These are phyloP conservation scores for Torrubiellomyces zombiae DNA, from an alignment of 2,329 filamentous ascomycete species.

Conservation along the genomic window DNA sequence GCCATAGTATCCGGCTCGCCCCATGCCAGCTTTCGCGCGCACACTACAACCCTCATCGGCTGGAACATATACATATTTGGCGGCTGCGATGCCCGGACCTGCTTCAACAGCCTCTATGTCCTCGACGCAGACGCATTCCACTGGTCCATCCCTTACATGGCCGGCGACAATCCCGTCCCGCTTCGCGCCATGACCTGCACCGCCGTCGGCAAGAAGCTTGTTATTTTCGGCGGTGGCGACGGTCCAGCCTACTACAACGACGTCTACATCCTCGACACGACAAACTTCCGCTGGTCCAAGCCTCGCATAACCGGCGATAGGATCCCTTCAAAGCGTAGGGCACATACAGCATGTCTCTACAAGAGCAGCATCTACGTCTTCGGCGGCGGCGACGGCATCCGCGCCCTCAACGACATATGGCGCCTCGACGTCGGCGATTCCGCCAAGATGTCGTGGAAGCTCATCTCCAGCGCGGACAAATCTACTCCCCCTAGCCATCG, in stretches of 20 bases:
- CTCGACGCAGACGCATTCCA: conserved; percentile 54
- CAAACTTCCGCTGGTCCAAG: conserved; percentile 50
- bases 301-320: conserved; percentile 42
- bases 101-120: conserved; percentile 55
- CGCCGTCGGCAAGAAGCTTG: conserved; percentile 52
- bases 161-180: conserved; percentile 47
- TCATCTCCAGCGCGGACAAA: conserved; percentile 35
- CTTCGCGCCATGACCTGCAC: conserved; percentile 58
- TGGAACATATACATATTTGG: conserved; percentile 54
- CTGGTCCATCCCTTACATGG: conserved; percentile 48
- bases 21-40: conserved; percentile 45
- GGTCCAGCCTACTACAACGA: conserved; percentile 58
- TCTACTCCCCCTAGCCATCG: conserved; percentile 14
- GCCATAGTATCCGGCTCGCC: conserved; percentile 46
- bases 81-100: conserved; percentile 48
- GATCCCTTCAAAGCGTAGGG: conserved; percentile 42
- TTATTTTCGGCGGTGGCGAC: conserved; percentile 54
- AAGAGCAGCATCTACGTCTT: conserved; percentile 59
- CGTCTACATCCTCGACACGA: conserved; percentile 54
- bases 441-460: conserved; percentile 51
- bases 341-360: conserved; percentile 56
- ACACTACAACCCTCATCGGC: conserved; percentile 49
- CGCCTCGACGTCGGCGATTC: conserved; percentile 51
- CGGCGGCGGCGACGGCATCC: conserved; percentile 53
- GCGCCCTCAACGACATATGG: conserved; percentile 56